Base-by-base conservation (phyloP, 352 stramenopile genomes). In the Phytophthora pluvialis region DNA sequence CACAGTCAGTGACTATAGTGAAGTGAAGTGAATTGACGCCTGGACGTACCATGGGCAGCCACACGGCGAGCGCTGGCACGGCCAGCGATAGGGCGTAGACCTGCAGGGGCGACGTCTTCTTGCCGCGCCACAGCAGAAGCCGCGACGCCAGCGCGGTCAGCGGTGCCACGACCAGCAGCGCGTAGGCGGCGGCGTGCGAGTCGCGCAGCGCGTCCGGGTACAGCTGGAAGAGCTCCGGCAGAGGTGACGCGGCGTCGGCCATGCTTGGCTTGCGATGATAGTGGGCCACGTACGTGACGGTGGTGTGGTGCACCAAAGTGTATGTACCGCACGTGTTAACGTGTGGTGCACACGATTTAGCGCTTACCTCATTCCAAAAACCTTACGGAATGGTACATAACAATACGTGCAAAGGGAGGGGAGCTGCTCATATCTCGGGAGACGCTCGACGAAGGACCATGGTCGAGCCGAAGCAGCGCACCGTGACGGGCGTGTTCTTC, bases 401-500 rank as follows among this genome's bases (percentile, higher is more conserved):
- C 25, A 45, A 8, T 45, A 45, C 39, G 39, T 40, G 9, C 4
- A 43, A 38, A 18, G 44, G 26, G 54, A 26, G 5, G 21, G 48
- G 31, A 32, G 47, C 31, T 26, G 35, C 13, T 47, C 48, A 53
- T 47, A 63, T 44, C 0, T 31, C 26, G 21, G 59, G 38, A n/a
- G 16, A 33, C 33, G 13, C 31, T 26, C 6, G 21, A 18, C 1
- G 5, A 35, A 39, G 16, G n/a, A 18, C 31, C 31, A 77, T 73
- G 69, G 36, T 48, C 5, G 49, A 71, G 50, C 46, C 43, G 16
- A 77, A 69, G 60, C 60, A 77, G 39, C 74, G 73, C 55, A 70
- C 73, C 29, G 78, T 85, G 33, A 81, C 70, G 57, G 72, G 94
- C 73, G 91, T 98, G 9, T 98, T 97, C 74, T 93, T 98, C 45